Base-by-base conservation (phyloP, 306 rosid genomes). In the Ammopiptanthus mongolicus region DNA sequence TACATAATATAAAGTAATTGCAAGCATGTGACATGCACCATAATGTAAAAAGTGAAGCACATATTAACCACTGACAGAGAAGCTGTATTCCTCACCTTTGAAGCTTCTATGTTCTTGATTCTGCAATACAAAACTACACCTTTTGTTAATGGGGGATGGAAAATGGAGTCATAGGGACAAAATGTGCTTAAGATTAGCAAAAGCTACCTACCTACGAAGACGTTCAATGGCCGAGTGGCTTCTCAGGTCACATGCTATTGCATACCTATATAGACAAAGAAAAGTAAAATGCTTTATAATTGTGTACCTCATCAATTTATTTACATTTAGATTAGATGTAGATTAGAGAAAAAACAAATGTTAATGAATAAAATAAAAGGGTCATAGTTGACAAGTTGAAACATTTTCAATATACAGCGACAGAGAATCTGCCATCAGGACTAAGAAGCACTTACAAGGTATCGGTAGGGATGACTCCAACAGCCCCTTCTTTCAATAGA, bases 391-490 rank as follows among this genome's bases (percentile, higher is more conserved):
- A 31, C 23, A 6, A 9, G 17, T 39, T 71, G 33, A 60, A 69
- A 53, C 52, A 71, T 28, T 48, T 59, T 33, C 1, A 18, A 19
- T 31, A 18, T 51, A 52, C 9, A 66, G 41, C 29, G n/a, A 31
- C 9, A 1, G 14, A 50, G 6, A 21, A 44, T 39, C 21, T 44
- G 39, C 47, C 8, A 67, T 3, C 6, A 11, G 31, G 68, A 39
- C 41, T 4, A 25, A 56, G 67, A 19, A 37, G 6, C 18, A 57
- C 87, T 72, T 80, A 94, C 98, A 88, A 52, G 15, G 97, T 91
- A 76, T 94, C 98, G 3, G 98, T 94, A 53, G 98, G 98, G 70
- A 94, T 90, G 67, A 88, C 93, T 19, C 98, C 96, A 69, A 94
- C 98, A 22, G 96, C 98, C 17, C 98, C 98, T 76, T 87, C 80